Percentiles rank a stretch among this genome's conserved stretches.
Conservation (phyloP, 768 basidiomycete species). For the Auricularia auricula-judae region DNA sequence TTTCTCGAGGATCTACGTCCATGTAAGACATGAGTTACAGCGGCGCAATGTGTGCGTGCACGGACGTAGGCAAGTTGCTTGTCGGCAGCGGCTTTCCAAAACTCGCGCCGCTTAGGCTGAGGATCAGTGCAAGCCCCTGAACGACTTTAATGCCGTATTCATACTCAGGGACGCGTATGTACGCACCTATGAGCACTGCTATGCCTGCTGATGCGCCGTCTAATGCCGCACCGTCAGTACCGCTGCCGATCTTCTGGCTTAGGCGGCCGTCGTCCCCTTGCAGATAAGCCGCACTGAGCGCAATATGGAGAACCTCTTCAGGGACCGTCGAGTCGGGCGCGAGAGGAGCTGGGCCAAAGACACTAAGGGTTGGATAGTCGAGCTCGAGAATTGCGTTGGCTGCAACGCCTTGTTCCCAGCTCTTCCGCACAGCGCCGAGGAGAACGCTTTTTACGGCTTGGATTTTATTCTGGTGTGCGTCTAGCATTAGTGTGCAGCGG, state of each 20-base stretch:
- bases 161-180: no score
- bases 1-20: constrained; percentile 13
- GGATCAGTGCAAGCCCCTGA: not conserved
- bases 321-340: not conserved
- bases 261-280: constrained; percentile 3
- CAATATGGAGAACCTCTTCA: not conserved
- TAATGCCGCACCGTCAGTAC: constrained; percentile 1
- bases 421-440: not conserved
- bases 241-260: constrained; percentile 3
- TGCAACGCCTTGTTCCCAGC: constrained; percentile 6
- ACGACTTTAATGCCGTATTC: not conserved
- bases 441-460: not conserved
- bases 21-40: not conserved
- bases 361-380: not conserved
- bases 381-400: constrained; percentile 2
- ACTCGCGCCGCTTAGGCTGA: not conserved
- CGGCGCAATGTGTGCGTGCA: not conserved
- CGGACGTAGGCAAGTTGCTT: constrained; percentile 1
- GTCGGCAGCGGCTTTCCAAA: constrained; percentile 1
- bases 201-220: constrained; percentile 3
- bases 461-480: not conserved
- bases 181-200: not conserved
- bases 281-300: not conserved
- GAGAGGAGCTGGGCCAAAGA: not conserved
- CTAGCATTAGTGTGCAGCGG: not conserved